Conservation (phyloP, 805 yeast species). For the Priceomyces melissophilus region DNA sequence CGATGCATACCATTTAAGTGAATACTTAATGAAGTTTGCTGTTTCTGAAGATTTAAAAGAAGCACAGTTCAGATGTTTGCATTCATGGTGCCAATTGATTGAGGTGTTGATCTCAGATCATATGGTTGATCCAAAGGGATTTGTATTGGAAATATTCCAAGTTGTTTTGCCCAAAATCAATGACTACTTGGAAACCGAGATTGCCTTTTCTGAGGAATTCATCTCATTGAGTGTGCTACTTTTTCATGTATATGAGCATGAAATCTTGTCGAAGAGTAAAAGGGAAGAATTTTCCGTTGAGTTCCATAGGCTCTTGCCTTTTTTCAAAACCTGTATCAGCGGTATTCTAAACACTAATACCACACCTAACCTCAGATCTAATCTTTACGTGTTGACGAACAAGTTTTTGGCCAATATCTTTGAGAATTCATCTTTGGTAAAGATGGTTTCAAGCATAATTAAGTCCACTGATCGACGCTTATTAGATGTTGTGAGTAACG, state of each 20-base stretch:
- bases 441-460: slow-evolving; percentile 51
- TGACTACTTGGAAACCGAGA: slow-evolving; percentile 66
- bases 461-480: slow-evolving; percentile 58
- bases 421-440: slow-evolving; percentile 37
- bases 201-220: slow-evolving; percentile 67
- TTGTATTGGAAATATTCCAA: slow-evolving; percentile 76
- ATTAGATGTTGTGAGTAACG: slow-evolving; percentile 65
- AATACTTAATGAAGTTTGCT: slow-evolving; percentile 43
- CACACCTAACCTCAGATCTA: slow-evolving; percentile 66
- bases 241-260: slow-evolving; percentile 55
- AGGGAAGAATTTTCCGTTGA: slow-evolving; percentile 18
- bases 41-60: slow-evolving; percentile 46
- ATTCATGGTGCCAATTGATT: slow-evolving; percentile 80
- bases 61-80: slow-evolving; percentile 59
- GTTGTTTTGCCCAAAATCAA: slow-evolving; percentile 71
- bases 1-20: slow-evolving; percentile 26
- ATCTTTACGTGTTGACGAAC: slow-evolving; percentile 71
- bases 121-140: slow-evolving; percentile 44
- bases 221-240: slow-evolving; percentile 72
- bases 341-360: slow-evolving; percentile 73
- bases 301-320: slow-evolving; percentile 55
- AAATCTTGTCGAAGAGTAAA: slow-evolving; percentile 13
- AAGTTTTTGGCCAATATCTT: slow-evolving; percentile 56
- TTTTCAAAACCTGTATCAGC: slow-evolving; percentile 69
- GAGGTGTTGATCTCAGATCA: slow-evolving; percentile 68